phyloP scores from a whole-genome alignment of 2,329 filamentous ascomycete species.

The Hortaea werneckii region DNA sequence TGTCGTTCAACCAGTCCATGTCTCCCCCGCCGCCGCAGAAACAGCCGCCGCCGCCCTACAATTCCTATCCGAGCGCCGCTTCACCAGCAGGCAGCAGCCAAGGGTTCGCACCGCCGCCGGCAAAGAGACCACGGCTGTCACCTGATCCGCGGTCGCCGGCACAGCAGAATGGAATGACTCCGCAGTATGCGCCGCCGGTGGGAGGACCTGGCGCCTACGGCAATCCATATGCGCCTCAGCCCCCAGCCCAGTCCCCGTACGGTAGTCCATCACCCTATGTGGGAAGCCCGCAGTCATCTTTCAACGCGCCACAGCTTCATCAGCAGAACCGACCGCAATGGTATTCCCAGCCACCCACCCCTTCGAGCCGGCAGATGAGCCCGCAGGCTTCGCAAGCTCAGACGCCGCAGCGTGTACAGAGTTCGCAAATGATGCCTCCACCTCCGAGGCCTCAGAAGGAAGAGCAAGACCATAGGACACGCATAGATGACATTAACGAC shows the following conservation, averaged over 20 bases:
- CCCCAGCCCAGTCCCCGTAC: slow-evolving; percentile 19
- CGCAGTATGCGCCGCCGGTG: slow-evolving; percentile 28
- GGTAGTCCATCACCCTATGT: slow-evolving; percentile 15
- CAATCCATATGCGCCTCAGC: slow-evolving; percentile 30
- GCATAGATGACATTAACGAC: slow-evolving; percentile 68
- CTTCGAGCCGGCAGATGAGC: slow-evolving; percentile 4
- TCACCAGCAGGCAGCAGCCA: slow-evolving; percentile 23
- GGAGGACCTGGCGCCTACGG: slow-evolving; percentile 18
- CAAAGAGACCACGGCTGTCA: slow-evolving; percentile 63
- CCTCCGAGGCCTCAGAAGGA: slow-evolving; percentile 48
- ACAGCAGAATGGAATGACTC: slow-evolving; percentile 36
- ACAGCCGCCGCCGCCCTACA: slow-evolving; percentile 18
- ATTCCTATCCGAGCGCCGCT: slow-evolving; percentile 32
- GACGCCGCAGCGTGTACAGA: neutral
- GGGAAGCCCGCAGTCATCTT: slow-evolving; percentile 18
- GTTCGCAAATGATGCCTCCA: slow-evolving; percentile 43
- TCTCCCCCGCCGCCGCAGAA: slow-evolving; percentile 17
- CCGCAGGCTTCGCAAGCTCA: slow-evolving; percentile 4
- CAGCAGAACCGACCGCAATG: slow-evolving; percentile 12
- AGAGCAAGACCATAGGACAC: slow-evolving; percentile 48
- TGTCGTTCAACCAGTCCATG: slow-evolving; percentile 8
- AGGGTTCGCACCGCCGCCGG: slow-evolving; percentile 51
- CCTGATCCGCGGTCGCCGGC: slow-evolving; percentile 54
- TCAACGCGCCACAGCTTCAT: slow-evolving; percentile 24
- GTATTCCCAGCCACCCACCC: slow-evolving; percentile 11